Evolutionary conservation across 345 rosid species (phyloP).

Genomic region (Aquilaria sinensis): DNA sequence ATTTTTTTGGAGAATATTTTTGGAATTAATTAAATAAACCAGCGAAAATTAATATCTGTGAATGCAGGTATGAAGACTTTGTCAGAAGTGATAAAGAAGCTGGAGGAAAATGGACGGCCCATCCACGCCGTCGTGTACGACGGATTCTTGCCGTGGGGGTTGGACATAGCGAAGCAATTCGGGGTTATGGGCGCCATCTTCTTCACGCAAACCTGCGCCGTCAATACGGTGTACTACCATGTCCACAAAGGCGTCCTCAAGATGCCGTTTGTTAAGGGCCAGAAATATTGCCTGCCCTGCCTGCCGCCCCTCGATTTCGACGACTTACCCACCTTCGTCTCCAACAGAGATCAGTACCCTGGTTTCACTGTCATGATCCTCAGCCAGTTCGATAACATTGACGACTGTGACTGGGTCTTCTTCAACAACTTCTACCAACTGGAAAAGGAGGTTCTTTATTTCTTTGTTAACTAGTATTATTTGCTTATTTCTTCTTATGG

Average conservation of each 20-base stretch:
- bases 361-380: neutral
- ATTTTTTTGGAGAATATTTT: too few species aligned
- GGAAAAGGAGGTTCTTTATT: neutral
- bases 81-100: neutral
- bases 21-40: too few species aligned
- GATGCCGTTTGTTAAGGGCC: neutral
- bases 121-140: constrained; percentile 1
- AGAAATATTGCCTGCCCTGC: neutral
- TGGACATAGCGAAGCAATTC: constrained; percentile 7
- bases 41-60: too few species aligned
- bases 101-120: neutral
- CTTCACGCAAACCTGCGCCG: constrained; percentile 3
- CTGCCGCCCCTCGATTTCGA: neutral
- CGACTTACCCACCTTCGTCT: neutral
- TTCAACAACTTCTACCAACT: neutral
- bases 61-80: neutral
- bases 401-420: constrained; percentile 4
- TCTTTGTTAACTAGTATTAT: too few species aligned
- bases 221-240: constrained; percentile 9
- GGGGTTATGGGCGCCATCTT: neutral
- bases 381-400: constrained; percentile 2
- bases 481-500: too few species aligned
- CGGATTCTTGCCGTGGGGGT: neutral
- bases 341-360: neutral
- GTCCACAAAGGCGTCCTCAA: neutral